These are phyloP conservation scores for Aspergillus aculeatinus DNA, from an alignment of 2,329 filamentous ascomycete species.

Conservation along the genomic window DNA sequence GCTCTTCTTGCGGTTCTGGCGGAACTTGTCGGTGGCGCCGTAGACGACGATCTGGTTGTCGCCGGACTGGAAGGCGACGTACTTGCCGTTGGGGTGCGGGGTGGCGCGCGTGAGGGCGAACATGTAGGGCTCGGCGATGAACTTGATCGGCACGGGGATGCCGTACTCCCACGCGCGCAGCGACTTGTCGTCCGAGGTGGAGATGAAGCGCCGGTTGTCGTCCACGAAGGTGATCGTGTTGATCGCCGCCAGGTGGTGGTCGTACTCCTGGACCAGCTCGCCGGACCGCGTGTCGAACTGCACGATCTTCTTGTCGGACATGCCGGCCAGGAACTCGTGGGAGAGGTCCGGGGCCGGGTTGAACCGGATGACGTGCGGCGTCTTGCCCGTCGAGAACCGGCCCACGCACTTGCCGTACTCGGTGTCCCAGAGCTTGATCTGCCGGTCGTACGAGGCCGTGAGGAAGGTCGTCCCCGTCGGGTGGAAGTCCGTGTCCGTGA, in stretches of 20 bases:
- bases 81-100: conserved; percentile 85
- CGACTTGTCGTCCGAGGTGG: conserved; percentile 95
- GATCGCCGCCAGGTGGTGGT: conserved; percentile 95
- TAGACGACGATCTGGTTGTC: conserved; percentile 98
- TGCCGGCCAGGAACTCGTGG: conserved; percentile 91
- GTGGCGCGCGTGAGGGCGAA: conserved; percentile 88
- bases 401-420: conserved; percentile 86
- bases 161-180: conserved; percentile 97
- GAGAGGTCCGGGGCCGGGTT: conserved; percentile 75
- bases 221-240: conserved; percentile 98
- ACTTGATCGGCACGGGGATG: conserved; percentile 97
- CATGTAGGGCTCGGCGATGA: conserved; percentile 97
- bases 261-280: conserved; percentile 92
- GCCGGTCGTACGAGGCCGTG: conserved; percentile 87
- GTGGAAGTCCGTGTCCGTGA: conserved; percentile 89
- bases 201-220: conserved; percentile 91
- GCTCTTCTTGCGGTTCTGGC: conserved; percentile 95
- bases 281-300: conserved; percentile 87
- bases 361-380: conserved; percentile 90
- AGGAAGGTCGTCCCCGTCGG: conserved; percentile 79
- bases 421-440: conserved; percentile 98
- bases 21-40: conserved; percentile 89
- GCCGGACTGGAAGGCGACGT: conserved; percentile 86
- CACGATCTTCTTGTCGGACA: conserved; percentile 98
- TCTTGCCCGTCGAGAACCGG: conserved; percentile 91